A percentile compares a stretch with the other conserved stretches of the same genome.
Conservation (phyloP, 148 eudicot species). For the Camellia granthamiana region DNA sequence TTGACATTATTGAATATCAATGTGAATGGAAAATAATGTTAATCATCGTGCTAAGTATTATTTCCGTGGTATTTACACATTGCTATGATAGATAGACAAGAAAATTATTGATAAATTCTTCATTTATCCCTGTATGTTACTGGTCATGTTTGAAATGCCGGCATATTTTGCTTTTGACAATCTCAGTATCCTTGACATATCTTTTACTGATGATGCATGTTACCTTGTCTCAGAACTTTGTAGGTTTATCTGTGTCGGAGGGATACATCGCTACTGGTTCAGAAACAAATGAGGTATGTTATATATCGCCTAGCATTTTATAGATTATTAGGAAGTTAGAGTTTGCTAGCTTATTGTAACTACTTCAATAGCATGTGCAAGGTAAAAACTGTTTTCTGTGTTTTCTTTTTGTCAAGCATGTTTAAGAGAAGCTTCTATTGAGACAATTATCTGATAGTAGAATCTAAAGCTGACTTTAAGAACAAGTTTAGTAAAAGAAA, state of each 20-base stretch:
- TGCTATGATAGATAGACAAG: background rate
- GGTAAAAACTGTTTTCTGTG: background rate
- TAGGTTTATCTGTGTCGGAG: constrained; percentile 87
- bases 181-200: background rate
- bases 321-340: background rate
- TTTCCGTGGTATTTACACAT: background rate
- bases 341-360: background rate
- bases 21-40: no score
- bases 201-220: constrained; percentile 11
- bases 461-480: constrained; percentile 3
- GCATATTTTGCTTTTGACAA: background rate
- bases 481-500: background rate
- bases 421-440: background rate
- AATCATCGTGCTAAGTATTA: no score
- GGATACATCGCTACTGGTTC: constrained; percentile 99
- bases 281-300: constrained; percentile 91
- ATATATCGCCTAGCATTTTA: background rate
- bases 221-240: constrained; percentile 73
- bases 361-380: background rate
- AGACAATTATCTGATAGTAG: background rate
- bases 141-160: background rate
- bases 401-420: background rate
- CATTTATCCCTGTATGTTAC: background rate
- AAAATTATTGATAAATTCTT: no score
- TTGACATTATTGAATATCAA: no score